A percentile compares a stretch with the other conserved stretches of the same genome.
Evolutionary conservation across 2,329 filamentous ascomycete genomes (phyloP).

Genomic region (Paecilomyces formosus): DNA sequence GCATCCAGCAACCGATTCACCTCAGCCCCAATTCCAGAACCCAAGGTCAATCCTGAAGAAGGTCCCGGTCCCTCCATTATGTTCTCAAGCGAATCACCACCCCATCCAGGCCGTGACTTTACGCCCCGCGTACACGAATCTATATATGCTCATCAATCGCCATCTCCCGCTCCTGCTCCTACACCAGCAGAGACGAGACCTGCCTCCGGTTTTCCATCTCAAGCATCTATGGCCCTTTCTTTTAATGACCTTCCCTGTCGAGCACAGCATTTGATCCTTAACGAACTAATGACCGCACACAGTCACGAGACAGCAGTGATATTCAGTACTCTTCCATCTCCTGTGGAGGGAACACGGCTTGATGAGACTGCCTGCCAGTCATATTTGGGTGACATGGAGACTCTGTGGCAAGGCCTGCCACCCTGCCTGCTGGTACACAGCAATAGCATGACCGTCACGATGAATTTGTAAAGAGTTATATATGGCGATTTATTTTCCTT

Average conservation of each 20-base stretch:
- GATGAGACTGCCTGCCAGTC: constrained; percentile 63
- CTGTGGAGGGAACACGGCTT: constrained; percentile 65
- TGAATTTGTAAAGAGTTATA: constrained; percentile 28
- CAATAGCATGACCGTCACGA: constrained; percentile 80
- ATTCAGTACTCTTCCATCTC: constrained; percentile 77
- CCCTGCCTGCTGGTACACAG: constrained; percentile 73
- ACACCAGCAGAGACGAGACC: constrained; percentile 20
- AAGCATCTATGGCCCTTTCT: constrained; percentile 60
- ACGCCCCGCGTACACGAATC: constrained; percentile 19
- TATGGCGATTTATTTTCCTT: background rate
- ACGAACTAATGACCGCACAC: constrained; percentile 68
- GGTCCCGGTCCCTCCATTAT: constrained; percentile 64
- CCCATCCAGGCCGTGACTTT: constrained; percentile 13
- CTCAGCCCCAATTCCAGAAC: constrained; percentile 64
- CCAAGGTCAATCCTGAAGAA: constrained; percentile 58
- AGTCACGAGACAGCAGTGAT: constrained; percentile 67
- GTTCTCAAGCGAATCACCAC: constrained; percentile 52
- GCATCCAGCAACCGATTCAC: constrained; percentile 49
- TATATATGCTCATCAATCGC: constrained; percentile 29
- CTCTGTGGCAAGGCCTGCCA: constrained; percentile 68
- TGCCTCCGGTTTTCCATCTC: constrained; percentile 46
- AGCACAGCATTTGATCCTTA: constrained; percentile 78
- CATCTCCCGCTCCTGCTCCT: constrained; percentile 9
- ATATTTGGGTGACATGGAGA: constrained; percentile 71
- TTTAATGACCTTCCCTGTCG: constrained; percentile 83